A percentile compares a stretch with the other conserved stretches of the same genome.
phyloP scores from a whole-genome alignment of 768 basidiomycete species.

The Postia placenta region DNA sequence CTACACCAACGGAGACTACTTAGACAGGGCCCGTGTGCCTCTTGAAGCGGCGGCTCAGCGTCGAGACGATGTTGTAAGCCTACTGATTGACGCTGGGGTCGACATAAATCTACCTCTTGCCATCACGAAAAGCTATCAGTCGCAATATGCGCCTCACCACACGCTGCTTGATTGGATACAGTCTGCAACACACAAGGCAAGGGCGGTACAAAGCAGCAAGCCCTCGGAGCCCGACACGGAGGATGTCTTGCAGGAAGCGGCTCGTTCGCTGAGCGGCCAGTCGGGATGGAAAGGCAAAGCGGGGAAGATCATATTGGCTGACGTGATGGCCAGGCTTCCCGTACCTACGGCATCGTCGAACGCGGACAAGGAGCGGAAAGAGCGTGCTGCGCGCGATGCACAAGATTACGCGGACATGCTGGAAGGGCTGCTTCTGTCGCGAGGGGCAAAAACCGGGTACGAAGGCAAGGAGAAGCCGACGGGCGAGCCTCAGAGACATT shows the following conservation, averaged over 20 bases:
- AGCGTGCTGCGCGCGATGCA: neutral
- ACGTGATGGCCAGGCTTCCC: neutral
- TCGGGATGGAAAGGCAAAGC: neutral
- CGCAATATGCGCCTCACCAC: neutral
- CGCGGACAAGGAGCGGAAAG: neutral
- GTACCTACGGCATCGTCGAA: neutral
- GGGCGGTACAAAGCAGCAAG: neutral
- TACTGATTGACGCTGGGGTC: conserved; percentile 24
- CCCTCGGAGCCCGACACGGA: neutral
- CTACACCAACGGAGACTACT: neutral
- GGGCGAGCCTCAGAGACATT: too few species aligned
- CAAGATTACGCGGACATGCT: neutral
- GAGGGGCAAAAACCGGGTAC: neutral
- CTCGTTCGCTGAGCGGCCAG: neutral
- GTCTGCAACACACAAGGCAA: neutral
- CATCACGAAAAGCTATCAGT: neutral
- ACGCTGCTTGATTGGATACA: neutral
- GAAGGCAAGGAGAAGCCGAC: neutral
- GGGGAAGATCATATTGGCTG: neutral
- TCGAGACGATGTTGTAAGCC: conserved; percentile 20
- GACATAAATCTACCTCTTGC: neutral
- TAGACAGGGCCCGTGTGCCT: conserved; percentile 12
- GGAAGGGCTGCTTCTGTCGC: neutral
- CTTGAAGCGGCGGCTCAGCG: conserved; percentile 20
- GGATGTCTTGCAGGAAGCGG: neutral